These are phyloP conservation scores for Plasmodium berghei DNA, from an alignment of 169 alveolate species.

Conservation along the genomic window DNA sequence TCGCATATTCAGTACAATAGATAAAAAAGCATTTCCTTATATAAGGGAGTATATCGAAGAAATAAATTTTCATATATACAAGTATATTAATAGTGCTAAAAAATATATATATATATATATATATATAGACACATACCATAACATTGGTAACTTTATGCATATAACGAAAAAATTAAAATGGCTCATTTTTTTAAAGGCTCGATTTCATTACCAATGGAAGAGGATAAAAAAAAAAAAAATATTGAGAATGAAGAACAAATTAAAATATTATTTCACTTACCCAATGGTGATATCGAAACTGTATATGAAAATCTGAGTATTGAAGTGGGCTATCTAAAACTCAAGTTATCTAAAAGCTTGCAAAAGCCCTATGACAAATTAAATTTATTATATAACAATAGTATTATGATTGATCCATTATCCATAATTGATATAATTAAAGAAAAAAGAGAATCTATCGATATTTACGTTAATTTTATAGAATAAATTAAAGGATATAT, in stretches of 20 bases:
- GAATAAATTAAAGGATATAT: not conserved
- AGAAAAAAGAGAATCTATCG: not conserved
- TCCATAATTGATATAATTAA: constrained; percentile 35
- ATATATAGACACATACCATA: not conserved
- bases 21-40: too few relatives aligned
- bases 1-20: not conserved
- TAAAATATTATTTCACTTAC: constrained; percentile 29
- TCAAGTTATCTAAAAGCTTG: constrained; percentile 15
- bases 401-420: constrained; percentile 44
- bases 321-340: constrained; percentile 45
- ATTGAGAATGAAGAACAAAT: not conserved
- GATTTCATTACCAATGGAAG: constrained; percentile 5
- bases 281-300: constrained; percentile 21
- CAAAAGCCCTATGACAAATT: constrained; percentile 43
- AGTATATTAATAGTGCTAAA: too few relatives aligned
- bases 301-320: constrained; percentile 15
- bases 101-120: not conserved
- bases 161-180: constrained; percentile 2
- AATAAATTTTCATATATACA: too few relatives aligned
- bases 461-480: constrained; percentile 20
- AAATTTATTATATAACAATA: constrained; percentile 39
- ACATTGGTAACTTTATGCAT: not conserved
- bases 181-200: constrained; percentile 19
- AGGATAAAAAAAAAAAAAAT: constrained; percentile 15
- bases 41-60: too few relatives aligned